These are phyloP conservation scores for Penicillium sp. DNA, from an alignment of 2,329 filamentous ascomycete species.

Conservation along the genomic window DNA sequence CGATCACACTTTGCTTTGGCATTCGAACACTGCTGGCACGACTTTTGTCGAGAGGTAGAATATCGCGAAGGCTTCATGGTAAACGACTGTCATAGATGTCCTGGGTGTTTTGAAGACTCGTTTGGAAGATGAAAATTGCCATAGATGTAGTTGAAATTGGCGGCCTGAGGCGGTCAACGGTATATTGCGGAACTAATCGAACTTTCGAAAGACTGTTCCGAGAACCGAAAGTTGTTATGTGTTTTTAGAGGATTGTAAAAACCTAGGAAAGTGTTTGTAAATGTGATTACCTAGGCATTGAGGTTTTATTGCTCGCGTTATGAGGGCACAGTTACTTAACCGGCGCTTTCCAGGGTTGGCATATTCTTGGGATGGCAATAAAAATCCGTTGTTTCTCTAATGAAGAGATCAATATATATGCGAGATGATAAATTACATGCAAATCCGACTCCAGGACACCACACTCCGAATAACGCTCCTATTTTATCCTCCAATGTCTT, in stretches of 20 bases:
- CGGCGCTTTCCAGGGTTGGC: no score
- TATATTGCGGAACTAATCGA: not conserved
- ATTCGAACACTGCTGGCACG: slow-evolving; percentile 13
- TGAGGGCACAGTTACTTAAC: no score
- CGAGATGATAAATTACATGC: slow-evolving; percentile 16
- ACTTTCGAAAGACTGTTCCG: not conserved
- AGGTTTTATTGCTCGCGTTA: no score
- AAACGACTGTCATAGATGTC: not conserved
- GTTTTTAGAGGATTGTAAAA: not conserved
- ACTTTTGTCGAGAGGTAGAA: slow-evolving; percentile 15
- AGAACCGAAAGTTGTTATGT: not conserved
- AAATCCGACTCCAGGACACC: slow-evolving; percentile 23
- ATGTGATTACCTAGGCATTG: not conserved
- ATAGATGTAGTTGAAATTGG: not conserved
- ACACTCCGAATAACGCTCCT: slow-evolving; percentile 15
- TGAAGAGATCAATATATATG: slow-evolving; percentile 9
- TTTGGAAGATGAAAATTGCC: not conserved
- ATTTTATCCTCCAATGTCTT: slow-evolving; percentile 8
- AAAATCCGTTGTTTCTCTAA: not conserved
- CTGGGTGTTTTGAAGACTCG: not conserved
- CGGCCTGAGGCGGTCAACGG: not conserved
- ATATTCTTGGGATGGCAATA: not conserved
- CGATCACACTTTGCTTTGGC: slow-evolving; percentile 19
- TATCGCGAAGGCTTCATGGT: slow-evolving; percentile 14
- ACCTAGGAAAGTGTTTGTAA: not conserved